A percentile compares a stretch with the other conserved stretches of the same genome.
Evolutionary conservation across 495 filamentous ascomycete genomes (phyloP).

Genomic region (Oidiodendron maius): DNA sequence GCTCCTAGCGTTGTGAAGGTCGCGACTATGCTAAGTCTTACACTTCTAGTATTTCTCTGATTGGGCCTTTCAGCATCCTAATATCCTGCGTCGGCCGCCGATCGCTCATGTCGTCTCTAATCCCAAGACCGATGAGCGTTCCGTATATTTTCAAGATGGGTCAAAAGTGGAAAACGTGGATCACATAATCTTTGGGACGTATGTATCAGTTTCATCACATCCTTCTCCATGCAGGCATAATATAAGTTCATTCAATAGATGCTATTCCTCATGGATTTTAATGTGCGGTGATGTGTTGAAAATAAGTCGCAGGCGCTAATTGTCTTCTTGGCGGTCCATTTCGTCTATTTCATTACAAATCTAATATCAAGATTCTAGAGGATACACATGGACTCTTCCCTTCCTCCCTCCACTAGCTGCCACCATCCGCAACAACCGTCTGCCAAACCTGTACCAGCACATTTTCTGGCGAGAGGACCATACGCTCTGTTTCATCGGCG

Average conservation of each 20-base stretch:
- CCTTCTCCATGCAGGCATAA: too few species aligned
- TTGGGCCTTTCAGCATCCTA: conserved; percentile 45
- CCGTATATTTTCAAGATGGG: conserved; percentile 44
- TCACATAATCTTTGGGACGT: conserved; percentile 53
- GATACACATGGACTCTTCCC: conserved; percentile 50
- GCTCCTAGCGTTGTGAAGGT: too few species aligned
- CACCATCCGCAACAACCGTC: conserved; percentile 42
- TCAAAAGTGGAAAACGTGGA: conserved; percentile 41
- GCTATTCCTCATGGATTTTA: too few species aligned
- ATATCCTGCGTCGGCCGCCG: conserved; percentile 30
- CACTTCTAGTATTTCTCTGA: conserved; percentile 29
- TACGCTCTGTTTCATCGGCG: conserved; percentile 27
- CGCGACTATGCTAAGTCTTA: too few species aligned
- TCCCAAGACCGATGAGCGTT: conserved; percentile 27
- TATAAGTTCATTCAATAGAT: too few species aligned
- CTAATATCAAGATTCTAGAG: too few species aligned
- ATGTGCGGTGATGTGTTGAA: too few species aligned
- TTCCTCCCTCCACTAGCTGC: conserved; percentile 41
- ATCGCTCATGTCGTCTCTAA: conserved; percentile 31
- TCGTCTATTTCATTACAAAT: too few species aligned
- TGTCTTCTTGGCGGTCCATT: too few species aligned
- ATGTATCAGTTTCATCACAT: too few species aligned
- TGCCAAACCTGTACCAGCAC: conserved; percentile 51
- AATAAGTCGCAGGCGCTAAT: too few species aligned
- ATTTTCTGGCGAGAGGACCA: conserved; percentile 45